These are phyloP conservation scores for Aphanomyces invadans DNA, from an alignment of 352 stramenopile species.

Conservation along the genomic window DNA sequence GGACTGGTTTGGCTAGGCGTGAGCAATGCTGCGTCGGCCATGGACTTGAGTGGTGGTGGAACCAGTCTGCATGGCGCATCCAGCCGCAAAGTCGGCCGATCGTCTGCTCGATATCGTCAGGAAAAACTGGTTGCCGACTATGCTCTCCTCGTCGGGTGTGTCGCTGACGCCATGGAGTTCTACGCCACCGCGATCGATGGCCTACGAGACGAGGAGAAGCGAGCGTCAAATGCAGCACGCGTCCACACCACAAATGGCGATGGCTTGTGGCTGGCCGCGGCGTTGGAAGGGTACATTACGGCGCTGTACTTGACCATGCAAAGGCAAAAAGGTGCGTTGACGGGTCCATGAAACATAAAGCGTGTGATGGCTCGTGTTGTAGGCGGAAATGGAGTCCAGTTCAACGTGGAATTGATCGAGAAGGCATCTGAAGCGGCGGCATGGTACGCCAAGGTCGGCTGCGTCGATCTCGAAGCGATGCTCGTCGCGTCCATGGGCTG, in stretches of 20 bases:
- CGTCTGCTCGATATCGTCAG: slow-evolving; percentile 32
- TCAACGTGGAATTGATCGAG: slow-evolving; percentile 66
- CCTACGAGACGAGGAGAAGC: slow-evolving; percentile 63
- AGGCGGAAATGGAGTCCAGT: slow-evolving; percentile 40
- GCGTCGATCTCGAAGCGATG: slow-evolving; percentile 57
- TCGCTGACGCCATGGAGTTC: slow-evolving; percentile 59
- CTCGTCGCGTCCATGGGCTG: slow-evolving; percentile 61
- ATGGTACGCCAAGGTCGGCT: slow-evolving; percentile 58
- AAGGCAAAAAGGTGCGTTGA: background rate
- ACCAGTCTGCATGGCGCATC: too few relatives aligned
- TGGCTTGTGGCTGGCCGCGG: slow-evolving; percentile 67
- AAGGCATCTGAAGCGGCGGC: slow-evolving; percentile 62
- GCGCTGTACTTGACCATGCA: slow-evolving; percentile 16
- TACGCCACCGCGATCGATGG: slow-evolving; percentile 64
- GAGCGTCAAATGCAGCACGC: slow-evolving; percentile 16
- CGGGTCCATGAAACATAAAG: background rate
- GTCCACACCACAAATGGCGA: slow-evolving; percentile 45
- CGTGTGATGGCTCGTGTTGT: too few relatives aligned
- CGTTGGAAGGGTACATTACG: slow-evolving; percentile 44
- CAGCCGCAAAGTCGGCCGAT: background rate
- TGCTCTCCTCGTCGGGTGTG: slow-evolving; percentile 51
- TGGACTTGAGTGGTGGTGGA: slow-evolving; percentile 6
- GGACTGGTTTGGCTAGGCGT: background rate
- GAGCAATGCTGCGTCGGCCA: background rate
- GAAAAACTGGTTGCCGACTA: slow-evolving; percentile 80